These are phyloP conservation scores for Yamadazyma songkhlaensis DNA, from an alignment of 1,139 yeast species.

Conservation along the genomic window DNA sequence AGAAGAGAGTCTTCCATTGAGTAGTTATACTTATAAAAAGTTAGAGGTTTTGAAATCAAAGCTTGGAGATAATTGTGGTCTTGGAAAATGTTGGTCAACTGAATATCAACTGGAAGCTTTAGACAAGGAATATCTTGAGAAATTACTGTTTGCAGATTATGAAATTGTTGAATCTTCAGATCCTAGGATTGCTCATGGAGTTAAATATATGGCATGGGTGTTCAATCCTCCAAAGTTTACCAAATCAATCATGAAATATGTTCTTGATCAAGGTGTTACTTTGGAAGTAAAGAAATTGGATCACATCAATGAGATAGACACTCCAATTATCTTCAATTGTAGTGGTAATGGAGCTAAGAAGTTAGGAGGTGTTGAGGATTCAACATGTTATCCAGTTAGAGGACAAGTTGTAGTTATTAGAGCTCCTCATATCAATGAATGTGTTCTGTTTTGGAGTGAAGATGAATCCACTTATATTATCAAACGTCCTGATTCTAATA, in stretches of 20 bases:
- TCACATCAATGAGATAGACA: constrained; percentile 54
- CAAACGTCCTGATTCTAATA: constrained; percentile 8
- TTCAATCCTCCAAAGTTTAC: constrained; percentile 51
- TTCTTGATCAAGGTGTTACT: constrained; percentile 11
- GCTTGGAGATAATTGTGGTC: constrained; percentile 7
- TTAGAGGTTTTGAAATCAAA: constrained; percentile 11
- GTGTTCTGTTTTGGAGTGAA: constrained; percentile 50
- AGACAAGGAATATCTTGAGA: background rate
- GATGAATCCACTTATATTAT: constrained; percentile 58
- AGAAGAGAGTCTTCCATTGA: constrained; percentile 6
- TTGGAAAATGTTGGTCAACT: constrained; percentile 4
- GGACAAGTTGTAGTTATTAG: constrained; percentile 67
- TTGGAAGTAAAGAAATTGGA: constrained; percentile 42
- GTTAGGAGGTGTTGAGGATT: constrained; percentile 57
- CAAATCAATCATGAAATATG: constrained; percentile 9
- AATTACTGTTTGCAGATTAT: constrained; percentile 1
- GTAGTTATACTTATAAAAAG: constrained; percentile 17
- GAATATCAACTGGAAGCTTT: constrained; percentile 3
- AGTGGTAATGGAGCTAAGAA: constrained; percentile 62
- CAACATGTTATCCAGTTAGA: constrained; percentile 55
- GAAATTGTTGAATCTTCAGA: constrained; percentile 24
- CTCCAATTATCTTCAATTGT: constrained; percentile 61
- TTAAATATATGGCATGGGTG: constrained; percentile 57
- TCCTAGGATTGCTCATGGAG: constrained; percentile 45
- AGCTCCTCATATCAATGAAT: constrained; percentile 54